Evolutionary conservation across 768 basidiomycete genomes (phyloP).

Genomic region (Agrocybe praecox): DNA sequence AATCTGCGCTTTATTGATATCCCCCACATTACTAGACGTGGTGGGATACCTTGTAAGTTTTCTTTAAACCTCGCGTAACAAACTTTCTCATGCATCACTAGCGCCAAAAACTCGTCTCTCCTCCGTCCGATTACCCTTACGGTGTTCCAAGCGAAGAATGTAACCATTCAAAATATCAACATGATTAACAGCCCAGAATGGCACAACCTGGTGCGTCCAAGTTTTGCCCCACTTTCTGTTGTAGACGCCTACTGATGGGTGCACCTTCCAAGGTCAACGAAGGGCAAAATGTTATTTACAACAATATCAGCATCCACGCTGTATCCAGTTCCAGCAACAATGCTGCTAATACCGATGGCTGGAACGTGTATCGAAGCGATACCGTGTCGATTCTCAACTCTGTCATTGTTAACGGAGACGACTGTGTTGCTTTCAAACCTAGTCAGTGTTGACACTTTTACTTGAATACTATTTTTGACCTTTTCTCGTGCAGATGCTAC

Average conservation of each 20-base stretch:
- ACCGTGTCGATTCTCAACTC: constrained; percentile 50
- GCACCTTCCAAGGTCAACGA: constrained; percentile 42
- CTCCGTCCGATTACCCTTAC: constrained; percentile 60
- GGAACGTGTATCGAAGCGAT: constrained; percentile 64
- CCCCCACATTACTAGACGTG: constrained; percentile 37
- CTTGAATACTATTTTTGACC: not conserved
- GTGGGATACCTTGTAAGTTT: constrained; percentile 53
- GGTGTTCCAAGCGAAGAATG: constrained; percentile 50
- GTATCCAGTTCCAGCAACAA: constrained; percentile 43
- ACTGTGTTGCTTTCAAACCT: constrained; percentile 63
- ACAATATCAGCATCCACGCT: constrained; percentile 48
- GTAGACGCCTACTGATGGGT: not conserved
- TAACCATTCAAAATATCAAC: constrained; percentile 46
- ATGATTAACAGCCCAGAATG: constrained; percentile 56
- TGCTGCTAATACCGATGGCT: constrained; percentile 60
- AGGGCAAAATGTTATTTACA: constrained; percentile 45
- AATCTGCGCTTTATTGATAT: not conserved
- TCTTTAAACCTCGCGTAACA: not conserved
- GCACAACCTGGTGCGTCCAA: constrained; percentile 45
- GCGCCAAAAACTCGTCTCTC: constrained; percentile 46
- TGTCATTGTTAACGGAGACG: constrained; percentile 55
- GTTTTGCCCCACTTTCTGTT: not conserved
- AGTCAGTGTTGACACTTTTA: constrained; percentile 27
- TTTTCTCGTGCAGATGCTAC: constrained; percentile 43
- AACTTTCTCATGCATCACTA: constrained; percentile 14